These are phyloP conservation scores for Aquilaria agallochum DNA, from an alignment of 441 rosid species.

Conservation along the genomic window DNA sequence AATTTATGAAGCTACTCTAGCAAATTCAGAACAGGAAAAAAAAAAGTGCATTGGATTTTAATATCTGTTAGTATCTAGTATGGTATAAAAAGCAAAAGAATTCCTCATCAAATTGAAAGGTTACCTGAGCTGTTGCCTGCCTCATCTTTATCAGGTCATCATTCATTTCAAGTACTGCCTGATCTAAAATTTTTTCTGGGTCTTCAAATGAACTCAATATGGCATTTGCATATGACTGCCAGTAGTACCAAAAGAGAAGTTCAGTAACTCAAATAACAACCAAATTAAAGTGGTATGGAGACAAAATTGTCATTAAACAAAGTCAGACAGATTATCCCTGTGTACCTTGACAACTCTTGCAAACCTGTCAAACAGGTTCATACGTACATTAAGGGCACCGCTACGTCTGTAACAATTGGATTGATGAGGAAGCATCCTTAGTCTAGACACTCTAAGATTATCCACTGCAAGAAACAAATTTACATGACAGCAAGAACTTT, in stretches of 20 bases:
- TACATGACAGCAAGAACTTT: too few species aligned
- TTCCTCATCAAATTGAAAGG: not conserved
- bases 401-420: constrained; percentile 30
- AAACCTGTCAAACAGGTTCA: too few species aligned
- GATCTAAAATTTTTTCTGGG: constrained; percentile 96
- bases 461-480: not conserved
- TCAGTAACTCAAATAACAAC: too few species aligned
- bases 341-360: too few species aligned
- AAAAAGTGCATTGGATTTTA: not conserved
- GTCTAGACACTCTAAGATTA: too few species aligned
- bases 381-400: constrained; percentile 10
- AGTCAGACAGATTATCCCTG: too few species aligned
- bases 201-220: constrained; percentile 87
- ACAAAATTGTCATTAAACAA: too few species aligned
- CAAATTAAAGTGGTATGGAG: too few species aligned
- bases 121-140: constrained; percentile 97
- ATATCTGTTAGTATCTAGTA: not conserved
- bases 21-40: constrained; percentile 1
- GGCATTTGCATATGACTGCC: constrained; percentile 95
- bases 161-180: constrained; percentile 95
- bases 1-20: not conserved
- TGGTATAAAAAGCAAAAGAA: constrained; percentile 4
- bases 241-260: not conserved
- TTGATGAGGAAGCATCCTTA: constrained; percentile 18
- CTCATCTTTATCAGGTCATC: constrained; percentile 98